Conservation (phyloP, 2,329 filamentous ascomycete species). For the Ceratocystis cubensis region DNA sequence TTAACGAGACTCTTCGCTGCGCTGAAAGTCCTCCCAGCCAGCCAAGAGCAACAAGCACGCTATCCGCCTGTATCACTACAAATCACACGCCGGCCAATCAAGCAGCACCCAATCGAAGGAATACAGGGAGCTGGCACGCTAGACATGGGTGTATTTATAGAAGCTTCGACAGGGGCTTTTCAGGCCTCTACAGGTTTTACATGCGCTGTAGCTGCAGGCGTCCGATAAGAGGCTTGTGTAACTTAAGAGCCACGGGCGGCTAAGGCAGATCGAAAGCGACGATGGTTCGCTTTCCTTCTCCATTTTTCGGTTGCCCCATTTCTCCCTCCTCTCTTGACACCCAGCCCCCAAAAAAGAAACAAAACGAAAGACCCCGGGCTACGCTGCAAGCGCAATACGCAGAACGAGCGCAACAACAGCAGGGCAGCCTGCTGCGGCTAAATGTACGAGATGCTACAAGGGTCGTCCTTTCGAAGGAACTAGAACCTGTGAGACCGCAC, state of each 20-base stretch:
- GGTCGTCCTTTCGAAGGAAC: neutral
- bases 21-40: neutral
- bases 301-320: no score
- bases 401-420: no score
- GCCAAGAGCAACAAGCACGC: neutral
- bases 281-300: no score
- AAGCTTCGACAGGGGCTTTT: neutral
- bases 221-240: neutral
- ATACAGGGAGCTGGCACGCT: neutral
- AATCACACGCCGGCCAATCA: constrained; percentile 3
- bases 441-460: neutral
- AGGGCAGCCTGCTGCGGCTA: no score
- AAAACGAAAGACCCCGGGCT: no score
- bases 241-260: neutral
- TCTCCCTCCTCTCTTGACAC: no score
- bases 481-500: neutral
- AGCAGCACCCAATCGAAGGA: neutral
- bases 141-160: neutral
- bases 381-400: no score
- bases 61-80: constrained; percentile 8
- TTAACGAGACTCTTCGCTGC: no score
- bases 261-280: neutral
- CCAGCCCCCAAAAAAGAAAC: no score
- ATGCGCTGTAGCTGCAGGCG: neutral
- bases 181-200: neutral